A percentile compares a stretch with the other conserved stretches of the same genome.
Conservation (phyloP, 1,284 basidiomycete genomes). For the Puccinia coronata region DNA sequence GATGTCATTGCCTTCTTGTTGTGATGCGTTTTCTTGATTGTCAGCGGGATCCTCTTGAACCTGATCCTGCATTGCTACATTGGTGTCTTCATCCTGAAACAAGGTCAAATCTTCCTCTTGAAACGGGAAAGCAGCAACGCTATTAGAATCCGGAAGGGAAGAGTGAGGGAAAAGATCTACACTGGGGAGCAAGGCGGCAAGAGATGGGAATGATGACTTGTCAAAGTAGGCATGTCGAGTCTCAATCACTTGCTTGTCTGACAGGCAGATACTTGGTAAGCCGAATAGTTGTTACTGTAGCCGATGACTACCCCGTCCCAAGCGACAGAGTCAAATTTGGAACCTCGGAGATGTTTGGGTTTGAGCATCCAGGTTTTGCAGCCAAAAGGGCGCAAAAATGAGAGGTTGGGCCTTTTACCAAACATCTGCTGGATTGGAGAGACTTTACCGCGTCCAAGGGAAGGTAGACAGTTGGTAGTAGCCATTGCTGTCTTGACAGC, state of each 20-base stretch:
- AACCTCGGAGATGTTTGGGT: background rate
- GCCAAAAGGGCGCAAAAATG: background rate
- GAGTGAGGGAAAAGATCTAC: background rate
- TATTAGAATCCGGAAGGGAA: too few relatives aligned
- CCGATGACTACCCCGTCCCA: background rate
- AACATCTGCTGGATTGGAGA: background rate
- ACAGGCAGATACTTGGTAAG: background rate
- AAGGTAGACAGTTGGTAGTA: background rate
- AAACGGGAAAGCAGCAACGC: too few relatives aligned
- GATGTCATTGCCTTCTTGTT: too few relatives aligned
- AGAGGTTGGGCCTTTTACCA: background rate
- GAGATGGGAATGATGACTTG: background rate
- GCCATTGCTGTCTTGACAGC: background rate
- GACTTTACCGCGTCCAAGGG: background rate
- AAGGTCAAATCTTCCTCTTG: too few relatives aligned
- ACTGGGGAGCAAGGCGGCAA: background rate
- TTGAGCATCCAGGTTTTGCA: background rate
- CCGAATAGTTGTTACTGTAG: background rate
- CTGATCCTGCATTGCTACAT: too few relatives aligned
- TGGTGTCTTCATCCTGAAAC: too few relatives aligned
- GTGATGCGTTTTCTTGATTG: too few relatives aligned
- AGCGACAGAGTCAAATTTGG: background rate
- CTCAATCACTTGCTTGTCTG: background rate
- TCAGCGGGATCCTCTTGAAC: too few relatives aligned
- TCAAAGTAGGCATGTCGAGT: background rate